Base-by-base conservation (phyloP, 768 basidiomycete genomes). In the Suillus sp. region DNA sequence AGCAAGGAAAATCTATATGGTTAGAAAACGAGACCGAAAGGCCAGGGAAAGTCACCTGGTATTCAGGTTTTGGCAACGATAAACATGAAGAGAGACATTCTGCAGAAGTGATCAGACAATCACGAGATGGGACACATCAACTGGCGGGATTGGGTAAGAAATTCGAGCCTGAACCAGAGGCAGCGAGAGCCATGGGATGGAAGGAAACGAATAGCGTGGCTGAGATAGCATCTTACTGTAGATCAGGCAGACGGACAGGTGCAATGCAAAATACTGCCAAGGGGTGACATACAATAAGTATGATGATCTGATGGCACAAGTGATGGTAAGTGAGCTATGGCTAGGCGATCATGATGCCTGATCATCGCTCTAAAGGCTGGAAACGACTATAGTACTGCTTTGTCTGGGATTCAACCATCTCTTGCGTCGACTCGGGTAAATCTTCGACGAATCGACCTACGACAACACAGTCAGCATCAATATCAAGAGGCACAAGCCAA, bases 371-470 rank as follows among this genome's bases (percentile, higher is more conserved):
- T 57, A 81, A 65, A 2, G 91, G 83, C 69, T 90, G 88, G 74
- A 96, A 98, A 1, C 91, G 86, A 11, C 86, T 86, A 74, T 96
- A 96, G 69, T 88, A 90, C 47, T 87, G 84, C 71, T 96, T 96
- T 2, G 94, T 94, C 65, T 86, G 83, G 0, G 88, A 84, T 74
- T 98, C 95, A 0, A 95, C 86, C 67, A 90, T 85, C 70, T 99
- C 96, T 74, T 96, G 95, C 20, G 93, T 96, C 18, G 95, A 93
- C 75, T 98, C 96, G 0, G 96, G 92, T 10, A 97, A 84, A 69
- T 95, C 92, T 72, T 90, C 88, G 2, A 90, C 72, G 65, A 94
- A 93, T 2, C 85, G 86, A 27, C 93, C 96, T 96, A 64, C 2
- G 27, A 59, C 48, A 62, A 43, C 35, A 51, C 35, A n/a, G 7